Conservation (phyloP, 352 stramenopile genomes). For the Aphanomyces invadans region DNA sequence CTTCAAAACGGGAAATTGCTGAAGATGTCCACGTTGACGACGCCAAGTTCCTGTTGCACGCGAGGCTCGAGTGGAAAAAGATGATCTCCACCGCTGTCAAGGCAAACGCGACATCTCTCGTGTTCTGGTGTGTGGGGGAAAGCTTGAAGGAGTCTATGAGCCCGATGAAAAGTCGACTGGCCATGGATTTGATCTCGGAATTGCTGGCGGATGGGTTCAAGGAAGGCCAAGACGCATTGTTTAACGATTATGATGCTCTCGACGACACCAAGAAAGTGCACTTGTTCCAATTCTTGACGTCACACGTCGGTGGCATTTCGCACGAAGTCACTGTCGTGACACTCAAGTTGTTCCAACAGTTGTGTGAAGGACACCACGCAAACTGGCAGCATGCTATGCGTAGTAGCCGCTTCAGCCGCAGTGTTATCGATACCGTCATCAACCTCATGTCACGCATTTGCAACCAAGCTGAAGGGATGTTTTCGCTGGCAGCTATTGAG, state of each 20-base stretch:
- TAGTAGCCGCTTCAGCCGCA: background rate
- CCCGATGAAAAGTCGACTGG: conserved; percentile 2
- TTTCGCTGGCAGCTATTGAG: conserved; percentile 1
- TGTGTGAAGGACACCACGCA: conserved; percentile 19
- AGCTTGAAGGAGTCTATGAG: background rate
- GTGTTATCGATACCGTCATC: conserved; percentile 13
- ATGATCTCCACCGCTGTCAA: conserved; percentile 11
- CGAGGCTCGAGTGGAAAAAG: conserved; percentile 2
- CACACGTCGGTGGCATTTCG: conserved; percentile 6
- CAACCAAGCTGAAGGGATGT: background rate
- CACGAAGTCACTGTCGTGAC: conserved; percentile 1
- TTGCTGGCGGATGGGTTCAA: conserved; percentile 21
- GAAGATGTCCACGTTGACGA: background rate
- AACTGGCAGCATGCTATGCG: conserved; percentile 21
- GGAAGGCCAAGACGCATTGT: conserved; percentile 16
- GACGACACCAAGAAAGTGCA: background rate
- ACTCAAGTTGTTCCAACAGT: conserved; percentile 15
- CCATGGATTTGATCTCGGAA: conserved; percentile 15
- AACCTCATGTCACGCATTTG: conserved; percentile 11
- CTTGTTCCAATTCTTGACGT: conserved; percentile 11
- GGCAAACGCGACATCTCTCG: conserved; percentile 2
- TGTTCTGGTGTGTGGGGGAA: conserved; percentile 10
- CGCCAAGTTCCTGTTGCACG: conserved; percentile 10
- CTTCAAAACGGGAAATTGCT: conserved; percentile 8
- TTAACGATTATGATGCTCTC: background rate